Evolutionary conservation across 805 yeast genomes (phyloP), one percentile per base, ranked within the genome.

Genomic region (Ogataea degrootiae): DNA sequence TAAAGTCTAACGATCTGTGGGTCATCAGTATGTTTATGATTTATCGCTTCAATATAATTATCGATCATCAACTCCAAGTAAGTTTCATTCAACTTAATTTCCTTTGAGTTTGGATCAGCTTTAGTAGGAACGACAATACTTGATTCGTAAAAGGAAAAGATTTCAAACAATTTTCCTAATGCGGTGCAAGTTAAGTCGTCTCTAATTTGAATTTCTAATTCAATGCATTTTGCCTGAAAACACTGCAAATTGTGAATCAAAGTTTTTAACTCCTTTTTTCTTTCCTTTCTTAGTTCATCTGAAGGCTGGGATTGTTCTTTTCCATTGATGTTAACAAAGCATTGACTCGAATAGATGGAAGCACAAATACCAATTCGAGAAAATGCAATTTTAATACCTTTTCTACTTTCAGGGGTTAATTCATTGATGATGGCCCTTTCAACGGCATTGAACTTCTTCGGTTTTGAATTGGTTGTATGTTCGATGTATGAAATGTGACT

Each of bases 1-100:
- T 70, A 67, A 5, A 74, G 53, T 2, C 45, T 38, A 4, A 65
- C 43, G 3, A 65, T 55, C 1, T 59, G 46, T 0, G 75, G 69
- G 55, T 76, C 78, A 47, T 74, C 79, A 1, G 52, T 47, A 1
- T 62, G 51, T 47, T 60, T 66, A 39, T 56, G 45, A 5, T 68
- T 52, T 4, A 64, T 41, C 2, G 75, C 73, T 15, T 70, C 43
- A 15, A 73, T 63, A 51, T 67, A 71, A 44, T 68, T 67, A 22
- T 68, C 53, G 11, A 74, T 53, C 75, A 72, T 68, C 41, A 66
- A 69, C 19, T 58, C 62, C 14, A 72, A 35, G 33, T 54, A 51
- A n/a, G 41, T 22, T 11, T 52, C 49, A 35, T 55, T 50, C 16
- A 53, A 36, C 17, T 54, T 39, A 9, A 15, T 31, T 16, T 35